Percentiles rank a stretch among this genome's conserved stretches.
phyloP scores from a whole-genome alignment of 2,329 filamentous ascomycete species.

The Trichoderma hamatum region DNA sequence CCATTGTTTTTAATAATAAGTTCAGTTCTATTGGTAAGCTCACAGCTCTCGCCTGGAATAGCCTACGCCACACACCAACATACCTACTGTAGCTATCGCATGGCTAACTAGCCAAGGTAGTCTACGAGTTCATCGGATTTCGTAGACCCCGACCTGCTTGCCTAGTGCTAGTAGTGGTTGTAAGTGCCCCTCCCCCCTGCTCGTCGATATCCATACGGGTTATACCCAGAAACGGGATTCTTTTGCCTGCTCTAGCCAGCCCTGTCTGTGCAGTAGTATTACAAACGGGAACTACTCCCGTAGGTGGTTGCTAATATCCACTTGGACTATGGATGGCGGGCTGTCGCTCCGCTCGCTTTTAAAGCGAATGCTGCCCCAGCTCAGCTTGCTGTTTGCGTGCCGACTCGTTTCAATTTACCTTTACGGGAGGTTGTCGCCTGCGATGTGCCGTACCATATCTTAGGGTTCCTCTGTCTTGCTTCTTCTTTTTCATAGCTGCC shows the following conservation, averaged over 20 bases:
- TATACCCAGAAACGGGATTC: slow-evolving; percentile 12
- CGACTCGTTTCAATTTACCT: not conserved
- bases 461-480: not conserved
- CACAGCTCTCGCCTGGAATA: not conserved
- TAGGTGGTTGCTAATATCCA: slow-evolving; percentile 17
- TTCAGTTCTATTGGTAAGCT: not conserved
- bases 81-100: not conserved
- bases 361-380: slow-evolving; percentile 16
- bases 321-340: slow-evolving; percentile 14
- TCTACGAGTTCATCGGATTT: slow-evolving; percentile 15
- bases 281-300: slow-evolving; percentile 22
- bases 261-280: slow-evolving; percentile 10
- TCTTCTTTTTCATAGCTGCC: not conserved
- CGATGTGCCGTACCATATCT: not conserved
- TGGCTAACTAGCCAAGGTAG: not conserved
- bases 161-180: not conserved
- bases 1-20: not conserved
- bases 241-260: not conserved
- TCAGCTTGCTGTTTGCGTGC: slow-evolving; percentile 7
- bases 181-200: slow-evolving; percentile 7
- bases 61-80: slow-evolving; percentile 12
- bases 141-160: slow-evolving; percentile 19
- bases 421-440: not conserved
- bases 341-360: slow-evolving; percentile 18
- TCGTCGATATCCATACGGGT: slow-evolving; percentile 10